Evolutionary conservation across 2,329 filamentous ascomycete species (phyloP).

Genomic region (Ampelomyces quisqualis): DNA sequence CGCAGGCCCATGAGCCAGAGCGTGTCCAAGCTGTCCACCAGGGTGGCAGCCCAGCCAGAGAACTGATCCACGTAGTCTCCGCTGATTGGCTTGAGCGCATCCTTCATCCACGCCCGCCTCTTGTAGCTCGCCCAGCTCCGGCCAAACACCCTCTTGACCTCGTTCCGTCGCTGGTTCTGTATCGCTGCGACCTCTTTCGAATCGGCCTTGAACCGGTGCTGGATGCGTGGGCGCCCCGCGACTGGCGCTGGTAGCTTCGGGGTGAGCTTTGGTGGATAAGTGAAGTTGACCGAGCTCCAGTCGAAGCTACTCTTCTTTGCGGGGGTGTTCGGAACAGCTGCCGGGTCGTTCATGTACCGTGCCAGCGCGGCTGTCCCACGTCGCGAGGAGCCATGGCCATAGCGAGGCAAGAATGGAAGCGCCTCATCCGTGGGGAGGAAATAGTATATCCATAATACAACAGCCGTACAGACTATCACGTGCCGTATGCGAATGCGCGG

Average conservation of each 20-base stretch:
- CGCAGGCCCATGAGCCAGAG: conserved; percentile 83
- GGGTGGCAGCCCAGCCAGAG: conserved; percentile 66
- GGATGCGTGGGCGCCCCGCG: conserved; percentile 37
- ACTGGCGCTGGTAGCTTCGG: conserved; percentile 32
- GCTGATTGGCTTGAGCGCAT: conserved; percentile 62
- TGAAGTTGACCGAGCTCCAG: conserved; percentile 35
- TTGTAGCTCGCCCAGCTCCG: conserved; percentile 60
- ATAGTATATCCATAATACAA: conserved; percentile 32
- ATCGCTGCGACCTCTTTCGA: conserved; percentile 14
- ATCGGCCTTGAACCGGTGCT: conserved; percentile 30
- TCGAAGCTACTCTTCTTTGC: conserved; percentile 33
- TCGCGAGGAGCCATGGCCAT: conserved; percentile 13
- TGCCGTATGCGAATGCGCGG: conserved; percentile 33
- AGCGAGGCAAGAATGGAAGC: background rate
- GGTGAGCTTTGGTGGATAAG: conserved; percentile 28
- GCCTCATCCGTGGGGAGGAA: conserved; percentile 18
- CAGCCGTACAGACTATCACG: conserved; percentile 25
- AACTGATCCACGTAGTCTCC: conserved; percentile 58
- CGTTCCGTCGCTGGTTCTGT: conserved; percentile 27
- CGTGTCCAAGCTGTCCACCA: conserved; percentile 69
- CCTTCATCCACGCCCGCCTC: conserved; percentile 62
- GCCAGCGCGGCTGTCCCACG: conserved; percentile 27
- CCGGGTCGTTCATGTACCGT: conserved; percentile 36
- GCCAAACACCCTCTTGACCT: conserved; percentile 37
- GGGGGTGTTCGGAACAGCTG: conserved; percentile 22